Base-by-base conservation (phyloP, 495 filamentous ascomycete species). In the Chaetomium fimeti region DNA sequence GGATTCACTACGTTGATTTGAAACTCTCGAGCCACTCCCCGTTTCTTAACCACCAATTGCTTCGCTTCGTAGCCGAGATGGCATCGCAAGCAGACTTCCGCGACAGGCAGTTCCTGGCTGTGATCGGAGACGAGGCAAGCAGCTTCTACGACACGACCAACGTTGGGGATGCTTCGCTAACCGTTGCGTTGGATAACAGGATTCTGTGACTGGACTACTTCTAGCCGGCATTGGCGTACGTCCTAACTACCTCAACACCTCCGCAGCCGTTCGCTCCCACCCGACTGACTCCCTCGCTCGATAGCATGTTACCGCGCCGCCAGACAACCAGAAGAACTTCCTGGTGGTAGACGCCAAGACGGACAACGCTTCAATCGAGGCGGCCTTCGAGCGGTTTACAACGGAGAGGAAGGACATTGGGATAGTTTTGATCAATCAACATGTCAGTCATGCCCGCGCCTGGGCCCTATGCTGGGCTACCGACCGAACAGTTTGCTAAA, bases 341-440 rank as follows among this genome's bases (percentile, higher is more conserved):
- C 86, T 99, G 6, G 91, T 98, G 49, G 94, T 99, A 54, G 93
- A 98, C 75, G 77, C 77, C 71, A 97, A 97, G 82, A 97, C 93
- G 38, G 92, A 94, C 61, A 93, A 79, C 61, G 81, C 89, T 5
- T 83, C 89, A 28, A 97, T 99, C 73, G 95, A 98, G 76, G 87
- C 88, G 42, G 89, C 93, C 2, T 99, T 99, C 73, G 88, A 94
- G 64, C 84, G 83, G 54, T 99, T 95, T 76, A 94, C 92, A 2
- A 84, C 85, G 42, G 83, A 93, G 76, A 81, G 95, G 66, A 97
- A 97, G 75, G 95, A 99, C 71, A 96, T 99, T 72, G 95, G 91
- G 3, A 92, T 99, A 65, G 74, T 99, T 45, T 77, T 99, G 63
- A 98, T 99, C 73, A 99, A 98, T 72, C 95, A 99, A 79, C 95